phyloP scores from a whole-genome alignment of 257 asterid genomes.

The Eucommia ulmoides region DNA sequence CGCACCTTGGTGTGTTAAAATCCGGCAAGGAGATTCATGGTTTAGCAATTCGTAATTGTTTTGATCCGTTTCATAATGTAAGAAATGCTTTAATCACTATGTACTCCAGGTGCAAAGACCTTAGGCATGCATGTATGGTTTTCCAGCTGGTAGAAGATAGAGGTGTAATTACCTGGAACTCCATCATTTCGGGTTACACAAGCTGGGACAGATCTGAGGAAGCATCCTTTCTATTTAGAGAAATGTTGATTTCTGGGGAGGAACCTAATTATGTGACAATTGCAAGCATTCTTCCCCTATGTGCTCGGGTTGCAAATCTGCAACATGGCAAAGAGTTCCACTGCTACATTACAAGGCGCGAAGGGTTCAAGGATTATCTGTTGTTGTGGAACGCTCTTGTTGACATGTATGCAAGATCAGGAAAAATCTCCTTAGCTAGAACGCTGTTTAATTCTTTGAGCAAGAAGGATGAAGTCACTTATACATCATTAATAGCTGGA shows the following conservation, averaged over 20 bases:
- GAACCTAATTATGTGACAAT: conserved; percentile 69
- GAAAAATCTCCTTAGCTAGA: conserved; percentile 55
- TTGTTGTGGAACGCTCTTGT: conserved; percentile 68
- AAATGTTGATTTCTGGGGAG: conserved; percentile 34
- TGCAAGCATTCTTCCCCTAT: conserved; percentile 69
- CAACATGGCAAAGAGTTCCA: conserved; percentile 79
- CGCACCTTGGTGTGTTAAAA: conserved; percentile 42
- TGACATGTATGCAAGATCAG: conserved; percentile 78
- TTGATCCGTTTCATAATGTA: conserved; percentile 33
- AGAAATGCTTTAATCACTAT: conserved; percentile 53
- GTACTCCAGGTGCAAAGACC: conserved; percentile 70
- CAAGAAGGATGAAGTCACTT: conserved; percentile 59
- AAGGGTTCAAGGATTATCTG: conserved; percentile 33
- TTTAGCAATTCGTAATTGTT: conserved; percentile 47
- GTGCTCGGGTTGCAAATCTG: conserved; percentile 71
- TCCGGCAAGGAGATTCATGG: conserved; percentile 71
- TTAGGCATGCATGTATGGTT: conserved; percentile 39
- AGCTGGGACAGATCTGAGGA: conserved; percentile 50
- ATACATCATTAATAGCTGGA: conserved; percentile 80
- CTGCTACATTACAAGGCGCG: conserved; percentile 43
- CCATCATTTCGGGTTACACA: conserved; percentile 67
- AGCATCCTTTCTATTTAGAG: conserved; percentile 53
- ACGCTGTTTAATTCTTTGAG: conserved; percentile 50
- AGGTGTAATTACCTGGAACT: conserved; percentile 60
- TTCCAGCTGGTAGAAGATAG: conserved; percentile 36